Percentiles rank a stretch among this genome's conserved stretches.
These are phyloP conservation scores for Serendipita sp. DNA, from an alignment of 768 basidiomycete genomes.

Conservation along the genomic window DNA sequence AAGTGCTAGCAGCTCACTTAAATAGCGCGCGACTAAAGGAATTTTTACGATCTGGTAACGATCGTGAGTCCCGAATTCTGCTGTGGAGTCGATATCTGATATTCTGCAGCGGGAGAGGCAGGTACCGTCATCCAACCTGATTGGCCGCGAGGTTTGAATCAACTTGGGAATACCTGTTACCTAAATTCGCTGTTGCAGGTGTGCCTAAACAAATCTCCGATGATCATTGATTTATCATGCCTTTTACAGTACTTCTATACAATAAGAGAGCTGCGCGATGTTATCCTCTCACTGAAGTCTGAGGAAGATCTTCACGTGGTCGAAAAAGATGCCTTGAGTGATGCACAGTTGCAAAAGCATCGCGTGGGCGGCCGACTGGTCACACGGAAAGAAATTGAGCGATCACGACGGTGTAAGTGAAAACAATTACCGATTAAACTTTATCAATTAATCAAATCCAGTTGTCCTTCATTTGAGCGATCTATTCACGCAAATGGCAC, in stretches of 20 bases:
- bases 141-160: conserved; percentile 73
- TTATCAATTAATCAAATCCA: conserved; percentile 20
- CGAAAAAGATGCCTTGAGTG: conserved; percentile 50
- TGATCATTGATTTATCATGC: neutral
- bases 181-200: conserved; percentile 68
- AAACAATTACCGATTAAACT: conserved; percentile 9
- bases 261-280: conserved; percentile 75
- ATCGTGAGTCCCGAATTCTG: conserved; percentile 41
- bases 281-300: conserved; percentile 41
- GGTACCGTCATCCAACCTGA: conserved; percentile 38
- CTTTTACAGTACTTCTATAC: conserved; percentile 79
- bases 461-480: conserved; percentile 69
- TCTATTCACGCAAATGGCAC: conserved; percentile 65
- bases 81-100: neutral
- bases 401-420: conserved; percentile 68
- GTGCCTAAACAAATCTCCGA: neutral
- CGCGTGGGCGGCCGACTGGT: conserved; percentile 80
- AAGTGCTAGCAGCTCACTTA: conserved; percentile 56
- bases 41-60: conserved; percentile 48
- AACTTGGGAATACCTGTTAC: conserved; percentile 81
- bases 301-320: conserved; percentile 37
- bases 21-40: conserved; percentile 56
- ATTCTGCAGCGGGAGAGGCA: conserved; percentile 46
- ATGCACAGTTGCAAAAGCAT: conserved; percentile 68
- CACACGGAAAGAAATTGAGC: conserved; percentile 61